A percentile compares a stretch with the other conserved stretches of the same genome.
Conservation (phyloP, 441 rosid species). For the Croton laevigatus region DNA sequence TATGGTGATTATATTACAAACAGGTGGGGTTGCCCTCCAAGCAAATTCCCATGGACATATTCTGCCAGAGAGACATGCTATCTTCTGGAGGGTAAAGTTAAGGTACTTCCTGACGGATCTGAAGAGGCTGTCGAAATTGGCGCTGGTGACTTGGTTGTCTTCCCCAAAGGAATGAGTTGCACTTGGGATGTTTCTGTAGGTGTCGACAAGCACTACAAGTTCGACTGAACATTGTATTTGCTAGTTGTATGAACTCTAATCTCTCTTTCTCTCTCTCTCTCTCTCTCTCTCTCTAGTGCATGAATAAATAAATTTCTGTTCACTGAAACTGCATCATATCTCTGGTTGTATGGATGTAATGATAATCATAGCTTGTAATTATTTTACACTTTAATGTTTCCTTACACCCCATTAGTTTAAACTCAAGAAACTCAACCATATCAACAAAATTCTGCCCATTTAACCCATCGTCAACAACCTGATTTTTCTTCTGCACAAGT, state of each 20-base stretch:
- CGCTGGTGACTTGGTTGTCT: constrained; percentile 75
- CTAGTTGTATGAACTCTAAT: background rate
- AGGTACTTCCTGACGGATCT: constrained; percentile 64
- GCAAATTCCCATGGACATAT: constrained; percentile 90
- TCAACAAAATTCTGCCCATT: background rate
- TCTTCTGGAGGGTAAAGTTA: constrained; percentile 68
- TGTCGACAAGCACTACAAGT: constrained; percentile 80
- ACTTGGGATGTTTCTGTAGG: constrained; percentile 82
- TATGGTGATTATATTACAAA: background rate
- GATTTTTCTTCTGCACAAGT: background rate
- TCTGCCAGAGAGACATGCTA: constrained; percentile 66
- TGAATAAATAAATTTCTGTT: background rate
- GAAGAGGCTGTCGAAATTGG: constrained; percentile 63
- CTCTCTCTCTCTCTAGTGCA: background rate
- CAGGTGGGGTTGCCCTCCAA: constrained; percentile 93
- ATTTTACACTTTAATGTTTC: constrained; percentile 4
- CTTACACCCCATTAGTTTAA: constrained; percentile 1
- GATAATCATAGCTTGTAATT: background rate
- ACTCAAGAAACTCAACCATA: background rate
- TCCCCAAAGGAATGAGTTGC: constrained; percentile 89
- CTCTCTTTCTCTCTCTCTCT: background rate
- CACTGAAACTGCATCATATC: background rate
- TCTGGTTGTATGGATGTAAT: background rate
- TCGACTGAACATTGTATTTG: constrained; percentile 37
- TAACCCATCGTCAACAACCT: background rate